Base-by-base conservation (phyloP, 2,329 filamentous ascomycete genomes). In the Fusarium sarcochroum region DNA sequence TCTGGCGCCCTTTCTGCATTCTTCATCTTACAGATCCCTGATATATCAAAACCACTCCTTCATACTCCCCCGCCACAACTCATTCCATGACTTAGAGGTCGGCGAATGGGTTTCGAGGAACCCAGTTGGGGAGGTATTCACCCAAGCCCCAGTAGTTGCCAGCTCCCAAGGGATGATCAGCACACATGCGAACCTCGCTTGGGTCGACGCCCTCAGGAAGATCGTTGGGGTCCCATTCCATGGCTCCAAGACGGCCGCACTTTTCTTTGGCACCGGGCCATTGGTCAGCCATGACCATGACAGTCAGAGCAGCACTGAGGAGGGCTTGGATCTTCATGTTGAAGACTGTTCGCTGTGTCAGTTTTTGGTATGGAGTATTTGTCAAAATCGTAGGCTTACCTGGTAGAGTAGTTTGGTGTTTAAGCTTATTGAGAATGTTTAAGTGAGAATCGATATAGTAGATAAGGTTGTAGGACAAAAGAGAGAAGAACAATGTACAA, bases 131-230 rank as follows among this genome's bases (percentile, higher is more conserved):
- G 6, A 70, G 25, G n/a, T 67, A 67, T 42, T 63, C 15, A 3
- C 66, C 61, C 30, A 21, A 59, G 5, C 66, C 66, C 66, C 66
- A 69, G 40, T 69, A 67, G 7, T 69, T 67, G 4, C 57, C 61
- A 9, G 37, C 40, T 15, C 66, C 61, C 27, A 27, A 6, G 9
- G 66, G 62, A 35, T 67, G 62, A 18, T 70, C 66, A 1, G 53
- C 62, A 5, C 66, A 69, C 46, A 56, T 59, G 13, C 58, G 53
- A 18, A 70, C 47, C 2, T 63, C 11, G 11, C 23, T 44, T 10
- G 48, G 37, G 23, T 48, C 14, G n/a, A 50, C 46, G 6, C 42
- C 62, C 8, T 66, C 49, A 4, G 66, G 42, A 9, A 70, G 42
- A 5, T 67, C 41, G 0, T 55, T 40, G 1, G 66, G 66, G 3